These are phyloP conservation scores for Ganoderma lucidum DNA, from an alignment of 1,284 basidiomycete genomes.

Conservation along the genomic window DNA sequence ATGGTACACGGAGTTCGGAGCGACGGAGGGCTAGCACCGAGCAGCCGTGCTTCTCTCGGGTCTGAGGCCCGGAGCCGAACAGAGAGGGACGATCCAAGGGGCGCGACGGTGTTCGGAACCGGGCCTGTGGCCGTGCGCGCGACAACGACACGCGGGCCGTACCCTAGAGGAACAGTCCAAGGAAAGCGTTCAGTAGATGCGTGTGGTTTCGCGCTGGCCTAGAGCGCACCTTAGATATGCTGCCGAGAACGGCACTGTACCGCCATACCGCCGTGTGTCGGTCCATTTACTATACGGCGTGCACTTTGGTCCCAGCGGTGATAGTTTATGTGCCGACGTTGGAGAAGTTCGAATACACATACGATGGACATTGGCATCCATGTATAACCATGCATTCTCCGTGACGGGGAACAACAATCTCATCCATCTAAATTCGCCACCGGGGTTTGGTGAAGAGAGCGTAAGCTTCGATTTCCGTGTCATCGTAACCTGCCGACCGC, in stretches of 20 bases:
- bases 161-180: background rate
- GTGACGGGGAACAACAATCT: background rate
- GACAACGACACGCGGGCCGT: background rate
- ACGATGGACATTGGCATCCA: background rate
- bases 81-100: slow-evolving; percentile 3
- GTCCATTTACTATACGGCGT: no score
- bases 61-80: slow-evolving; percentile 20
- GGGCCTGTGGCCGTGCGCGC: background rate
- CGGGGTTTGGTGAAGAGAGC: background rate
- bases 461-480: background rate
- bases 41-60: slow-evolving; percentile 11
- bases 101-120: slow-evolving; percentile 1
- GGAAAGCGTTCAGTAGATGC: slow-evolving; percentile 5
- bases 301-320: background rate
- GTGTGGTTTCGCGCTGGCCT: background rate
- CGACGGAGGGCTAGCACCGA: slow-evolving; percentile 28
- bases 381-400: background rate
- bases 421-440: background rate
- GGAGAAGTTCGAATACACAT: no score
- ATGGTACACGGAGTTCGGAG: slow-evolving; percentile 15
- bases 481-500: background rate
- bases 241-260: background rate
- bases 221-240: background rate
- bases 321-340: background rate
- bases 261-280: background rate